Evolutionary conservation across 1,284 basidiomycete species (phyloP).

Genomic region (Ganoderma boninense): DNA sequence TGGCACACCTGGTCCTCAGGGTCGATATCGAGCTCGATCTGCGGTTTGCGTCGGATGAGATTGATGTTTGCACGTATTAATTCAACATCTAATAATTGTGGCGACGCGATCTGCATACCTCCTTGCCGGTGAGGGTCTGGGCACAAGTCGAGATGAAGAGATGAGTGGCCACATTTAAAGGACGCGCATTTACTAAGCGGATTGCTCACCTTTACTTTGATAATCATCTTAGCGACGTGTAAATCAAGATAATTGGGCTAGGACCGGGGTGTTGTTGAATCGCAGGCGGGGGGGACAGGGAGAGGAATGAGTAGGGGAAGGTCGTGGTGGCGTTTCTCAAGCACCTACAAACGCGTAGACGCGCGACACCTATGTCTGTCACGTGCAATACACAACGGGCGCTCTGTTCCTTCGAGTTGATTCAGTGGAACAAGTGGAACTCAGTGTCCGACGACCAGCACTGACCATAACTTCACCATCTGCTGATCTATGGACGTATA

Average conservation of each 20-base stretch:
- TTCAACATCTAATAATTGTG: neutral
- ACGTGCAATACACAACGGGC: too few relatives aligned
- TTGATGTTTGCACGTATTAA: slow-evolving; percentile 3
- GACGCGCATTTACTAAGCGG: neutral
- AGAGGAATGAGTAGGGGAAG: neutral
- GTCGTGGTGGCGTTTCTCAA: neutral
- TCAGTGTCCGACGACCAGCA: too few relatives aligned
- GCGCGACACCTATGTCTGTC: neutral
- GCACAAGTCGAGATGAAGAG: slow-evolving; percentile 21
- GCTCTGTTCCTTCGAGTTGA: too few relatives aligned
- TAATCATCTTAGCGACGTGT: slow-evolving; percentile 61
- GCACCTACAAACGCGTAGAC: neutral
- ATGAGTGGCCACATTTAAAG: slow-evolving; percentile 14
- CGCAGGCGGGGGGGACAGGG: neutral
- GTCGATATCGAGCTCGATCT: slow-evolving; percentile 98
- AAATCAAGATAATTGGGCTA: neutral
- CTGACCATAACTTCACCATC: too few relatives aligned
- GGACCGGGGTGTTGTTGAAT: neutral
- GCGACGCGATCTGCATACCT: slow-evolving; percentile 60
- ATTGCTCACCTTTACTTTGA: slow-evolving; percentile 79
- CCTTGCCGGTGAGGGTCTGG: slow-evolving; percentile 93
- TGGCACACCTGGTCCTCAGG: slow-evolving; percentile 82
- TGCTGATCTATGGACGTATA: too few relatives aligned
- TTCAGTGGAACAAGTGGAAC: too few relatives aligned
- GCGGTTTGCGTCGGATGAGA: slow-evolving; percentile 17